Percentiles rank a stretch among this genome's conserved stretches.
Evolutionary conservation across 331 rosid genomes (phyloP).

Genomic region (Quercus tomentella): DNA sequence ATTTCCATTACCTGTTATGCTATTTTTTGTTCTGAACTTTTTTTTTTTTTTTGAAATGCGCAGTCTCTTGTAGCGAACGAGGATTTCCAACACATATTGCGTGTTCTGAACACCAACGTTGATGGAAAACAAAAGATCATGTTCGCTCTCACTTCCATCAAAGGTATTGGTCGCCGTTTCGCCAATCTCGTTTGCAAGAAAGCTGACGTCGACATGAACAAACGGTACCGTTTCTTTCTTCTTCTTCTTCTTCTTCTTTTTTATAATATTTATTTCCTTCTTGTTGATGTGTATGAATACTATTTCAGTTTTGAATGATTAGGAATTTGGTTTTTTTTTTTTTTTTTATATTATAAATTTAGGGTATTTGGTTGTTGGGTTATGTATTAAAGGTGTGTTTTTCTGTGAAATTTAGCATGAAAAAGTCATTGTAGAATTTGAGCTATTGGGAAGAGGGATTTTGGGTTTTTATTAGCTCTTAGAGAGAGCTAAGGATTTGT

Average conservation of each 20-base stretch:
- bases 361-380: neutral
- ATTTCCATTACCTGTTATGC: neutral
- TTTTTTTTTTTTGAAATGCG: neutral
- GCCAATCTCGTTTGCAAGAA: constrained; percentile 73
- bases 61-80: constrained; percentile 71
- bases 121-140: constrained; percentile 74
- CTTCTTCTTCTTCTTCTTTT: neutral
- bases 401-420: no score
- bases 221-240: constrained; percentile 27
- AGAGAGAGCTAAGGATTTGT: neutral
- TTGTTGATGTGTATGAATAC: neutral
- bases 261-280: neutral
- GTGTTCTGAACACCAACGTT: constrained; percentile 68
- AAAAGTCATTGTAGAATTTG: no score
- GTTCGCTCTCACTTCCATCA: constrained; percentile 74
- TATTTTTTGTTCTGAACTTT: neutral
- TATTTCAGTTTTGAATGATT: neutral
- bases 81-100: constrained; percentile 74
- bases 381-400: neutral
- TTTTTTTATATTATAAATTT: neutral
- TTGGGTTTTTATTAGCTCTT: neutral
- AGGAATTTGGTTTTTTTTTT: neutral
- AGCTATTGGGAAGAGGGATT: no score
- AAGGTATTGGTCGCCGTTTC: constrained; percentile 70
- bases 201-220: constrained; percentile 70